phyloP scores from a whole-genome alignment of 768 basidiomycete genomes.

The Crassisporium funariophilum region DNA sequence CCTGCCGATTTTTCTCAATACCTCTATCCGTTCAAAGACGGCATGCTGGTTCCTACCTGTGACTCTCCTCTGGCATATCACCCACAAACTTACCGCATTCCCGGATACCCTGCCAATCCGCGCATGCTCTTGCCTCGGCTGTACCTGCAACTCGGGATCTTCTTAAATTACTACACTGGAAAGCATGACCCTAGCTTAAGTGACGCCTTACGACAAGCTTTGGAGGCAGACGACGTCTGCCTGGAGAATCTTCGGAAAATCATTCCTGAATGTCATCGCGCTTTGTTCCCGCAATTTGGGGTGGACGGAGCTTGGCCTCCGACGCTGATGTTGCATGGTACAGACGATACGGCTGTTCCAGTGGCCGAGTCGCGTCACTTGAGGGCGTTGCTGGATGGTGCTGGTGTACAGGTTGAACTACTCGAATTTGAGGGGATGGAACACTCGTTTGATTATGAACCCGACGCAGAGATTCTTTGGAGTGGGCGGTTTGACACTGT shows the following conservation, averaged over 20 bases:
- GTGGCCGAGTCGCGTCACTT: conserved; percentile 42
- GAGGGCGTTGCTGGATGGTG: conserved; percentile 32
- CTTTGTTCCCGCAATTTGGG: conserved; percentile 52
- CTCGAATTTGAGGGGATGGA: conserved; percentile 44
- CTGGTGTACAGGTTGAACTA: conserved; percentile 38
- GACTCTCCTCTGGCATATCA: conserved; percentile 53
- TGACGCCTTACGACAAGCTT: conserved; percentile 33
- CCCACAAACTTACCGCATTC: conserved; percentile 43
- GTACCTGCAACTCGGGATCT: conserved; percentile 59
- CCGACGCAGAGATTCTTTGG: conserved; percentile 39
- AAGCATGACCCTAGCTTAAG: conserved; percentile 52
- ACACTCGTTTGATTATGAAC: conserved; percentile 59
- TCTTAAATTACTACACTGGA: conserved; percentile 61
- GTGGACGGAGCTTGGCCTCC: conserved; percentile 46
- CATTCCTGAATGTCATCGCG: conserved; percentile 36
- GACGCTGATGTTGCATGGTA: conserved; percentile 52
- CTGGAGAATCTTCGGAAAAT: conserved; percentile 10
- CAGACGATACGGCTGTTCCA: conserved; percentile 47
- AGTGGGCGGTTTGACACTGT: conserved; percentile 35
- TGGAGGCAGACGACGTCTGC: conserved; percentile 7
- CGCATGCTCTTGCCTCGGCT: conserved; percentile 60
- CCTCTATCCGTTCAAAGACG: conserved; percentile 42
- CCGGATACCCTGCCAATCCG: conserved; percentile 63
- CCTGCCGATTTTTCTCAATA: conserved; percentile 46
- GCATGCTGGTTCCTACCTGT: conserved; percentile 25